Conservation (phyloP, 208 protist genomes). For the Crithidia acanthocephali region DNA sequence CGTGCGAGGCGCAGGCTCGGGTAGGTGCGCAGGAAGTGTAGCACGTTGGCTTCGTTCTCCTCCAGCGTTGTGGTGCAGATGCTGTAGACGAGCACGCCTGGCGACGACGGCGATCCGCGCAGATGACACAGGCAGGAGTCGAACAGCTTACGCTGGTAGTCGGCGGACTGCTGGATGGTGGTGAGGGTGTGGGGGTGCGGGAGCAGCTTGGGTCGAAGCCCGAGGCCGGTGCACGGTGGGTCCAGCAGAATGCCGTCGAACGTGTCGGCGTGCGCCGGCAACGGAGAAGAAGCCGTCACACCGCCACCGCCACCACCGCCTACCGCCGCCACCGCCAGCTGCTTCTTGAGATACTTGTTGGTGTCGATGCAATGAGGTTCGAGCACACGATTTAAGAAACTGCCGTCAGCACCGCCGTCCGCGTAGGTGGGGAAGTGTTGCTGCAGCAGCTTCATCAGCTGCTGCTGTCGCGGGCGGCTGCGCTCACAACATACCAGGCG, state of each 20-base stretch:
- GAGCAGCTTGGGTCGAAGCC: slow-evolving; percentile 66
- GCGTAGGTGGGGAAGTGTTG: slow-evolving; percentile 37
- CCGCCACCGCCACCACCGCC: neutral
- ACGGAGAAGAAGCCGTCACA: neutral
- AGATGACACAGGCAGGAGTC: slow-evolving; percentile 55
- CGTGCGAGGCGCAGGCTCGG: slow-evolving; percentile 45
- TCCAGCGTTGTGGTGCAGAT: slow-evolving; percentile 73
- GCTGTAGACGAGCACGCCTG: slow-evolving; percentile 62
- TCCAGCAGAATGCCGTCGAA: slow-evolving; percentile 84
- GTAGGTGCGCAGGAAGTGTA: slow-evolving; percentile 51
- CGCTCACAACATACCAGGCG: slow-evolving; percentile 60
- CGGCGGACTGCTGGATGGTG: slow-evolving; percentile 44
- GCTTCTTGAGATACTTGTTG: slow-evolving; percentile 32
- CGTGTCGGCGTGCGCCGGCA: neutral
- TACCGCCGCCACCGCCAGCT: neutral
- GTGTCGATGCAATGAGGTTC: slow-evolving; percentile 35
- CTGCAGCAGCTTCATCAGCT: slow-evolving; percentile 43
- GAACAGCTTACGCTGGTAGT: slow-evolving; percentile 85
- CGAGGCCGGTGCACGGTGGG: slow-evolving; percentile 86
- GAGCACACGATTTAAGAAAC: slow-evolving; percentile 9
- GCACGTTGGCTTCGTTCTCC: slow-evolving; percentile 87
- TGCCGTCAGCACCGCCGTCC: neutral
- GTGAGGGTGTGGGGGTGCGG: slow-evolving; percentile 44
- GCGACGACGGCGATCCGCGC: slow-evolving; percentile 10
- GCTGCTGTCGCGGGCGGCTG: slow-evolving; percentile 40